Percentiles rank a stretch among this genome's conserved stretches.
These are phyloP conservation scores for Pseudopithomyces maydicus DNA, from an alignment of 2,329 filamentous ascomycete species.

Conservation along the genomic window DNA sequence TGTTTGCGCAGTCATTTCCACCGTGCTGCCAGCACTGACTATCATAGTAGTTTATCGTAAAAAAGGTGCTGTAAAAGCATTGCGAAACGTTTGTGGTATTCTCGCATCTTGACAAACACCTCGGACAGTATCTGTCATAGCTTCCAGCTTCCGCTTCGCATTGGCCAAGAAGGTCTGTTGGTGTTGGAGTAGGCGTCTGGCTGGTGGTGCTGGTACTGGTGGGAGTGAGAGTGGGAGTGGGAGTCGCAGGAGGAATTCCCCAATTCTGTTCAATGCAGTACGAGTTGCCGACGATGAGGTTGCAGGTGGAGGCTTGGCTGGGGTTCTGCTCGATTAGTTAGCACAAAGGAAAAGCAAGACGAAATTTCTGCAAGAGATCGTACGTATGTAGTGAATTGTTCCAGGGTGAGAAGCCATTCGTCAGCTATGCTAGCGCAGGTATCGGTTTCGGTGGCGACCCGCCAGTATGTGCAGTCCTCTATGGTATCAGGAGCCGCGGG, in stretches of 20 bases:
- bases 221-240: not conserved
- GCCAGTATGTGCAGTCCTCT: constrained; percentile 8
- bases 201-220: not conserved
- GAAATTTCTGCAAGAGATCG: not conserved
- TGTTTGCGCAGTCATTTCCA: constrained; percentile 1
- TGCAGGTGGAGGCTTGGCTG: not conserved
- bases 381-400: constrained; percentile 4
- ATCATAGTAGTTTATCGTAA: constrained; percentile 1
- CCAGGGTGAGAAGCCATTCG: not conserved
- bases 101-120: not conserved
- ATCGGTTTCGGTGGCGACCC: not conserved
- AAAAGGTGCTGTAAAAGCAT: constrained; percentile 1
- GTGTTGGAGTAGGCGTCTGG: not conserved
- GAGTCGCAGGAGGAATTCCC: not conserved
- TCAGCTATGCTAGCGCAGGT: not conserved
- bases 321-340: not conserved
- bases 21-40: constrained; percentile 8
- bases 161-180: not conserved
- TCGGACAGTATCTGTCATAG: not conserved
- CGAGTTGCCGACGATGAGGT: not conserved
- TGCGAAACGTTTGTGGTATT: not conserved
- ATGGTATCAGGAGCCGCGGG: constrained; percentile 10
- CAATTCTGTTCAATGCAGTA: constrained; percentile 8
- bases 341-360: not conserved
- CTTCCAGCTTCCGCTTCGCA: constrained; percentile 1